phyloP scores from a whole-genome alignment of 2,329 filamentous ascomycete genomes.

The Zymoseptoria pseudotritici region DNA sequence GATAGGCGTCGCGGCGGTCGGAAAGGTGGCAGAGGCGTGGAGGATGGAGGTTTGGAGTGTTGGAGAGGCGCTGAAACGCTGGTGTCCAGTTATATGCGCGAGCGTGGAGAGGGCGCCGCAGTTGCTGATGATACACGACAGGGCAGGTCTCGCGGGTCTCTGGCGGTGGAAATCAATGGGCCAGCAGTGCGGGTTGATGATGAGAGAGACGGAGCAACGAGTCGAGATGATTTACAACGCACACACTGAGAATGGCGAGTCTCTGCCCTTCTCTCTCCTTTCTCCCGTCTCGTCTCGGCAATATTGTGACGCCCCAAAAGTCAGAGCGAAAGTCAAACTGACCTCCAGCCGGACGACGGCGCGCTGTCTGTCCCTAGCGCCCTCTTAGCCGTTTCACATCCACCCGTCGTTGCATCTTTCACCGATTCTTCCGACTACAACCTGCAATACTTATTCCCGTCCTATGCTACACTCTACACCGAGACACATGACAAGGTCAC shows the following conservation, averaged over 20 bases:
- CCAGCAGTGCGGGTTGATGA: neutral
- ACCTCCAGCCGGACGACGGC: neutral
- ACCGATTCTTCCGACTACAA: neutral
- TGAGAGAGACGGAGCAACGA: neutral
- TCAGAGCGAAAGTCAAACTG: neutral
- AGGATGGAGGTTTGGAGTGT: neutral
- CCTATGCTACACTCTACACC: neutral
- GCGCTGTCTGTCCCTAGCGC: neutral
- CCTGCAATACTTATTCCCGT: neutral
- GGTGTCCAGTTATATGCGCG: neutral
- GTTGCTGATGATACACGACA: neutral
- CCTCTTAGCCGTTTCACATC: neutral
- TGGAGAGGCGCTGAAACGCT: neutral
- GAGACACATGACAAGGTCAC: too few relatives aligned
- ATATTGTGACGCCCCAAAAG: neutral
- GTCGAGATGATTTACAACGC: neutral
- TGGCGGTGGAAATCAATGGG: too few relatives aligned
- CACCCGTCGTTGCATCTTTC: neutral
- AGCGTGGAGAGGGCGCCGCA: neutral
- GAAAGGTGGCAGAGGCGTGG: neutral
- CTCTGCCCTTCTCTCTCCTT: neutral
- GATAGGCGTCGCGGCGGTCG: neutral
- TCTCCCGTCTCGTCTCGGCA: neutral
- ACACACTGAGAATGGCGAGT: too few relatives aligned
- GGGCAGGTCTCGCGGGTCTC: neutral